These are phyloP conservation scores for Penicillium subrubescens DNA, from an alignment of 495 filamentous ascomycete species.

Conservation along the genomic window DNA sequence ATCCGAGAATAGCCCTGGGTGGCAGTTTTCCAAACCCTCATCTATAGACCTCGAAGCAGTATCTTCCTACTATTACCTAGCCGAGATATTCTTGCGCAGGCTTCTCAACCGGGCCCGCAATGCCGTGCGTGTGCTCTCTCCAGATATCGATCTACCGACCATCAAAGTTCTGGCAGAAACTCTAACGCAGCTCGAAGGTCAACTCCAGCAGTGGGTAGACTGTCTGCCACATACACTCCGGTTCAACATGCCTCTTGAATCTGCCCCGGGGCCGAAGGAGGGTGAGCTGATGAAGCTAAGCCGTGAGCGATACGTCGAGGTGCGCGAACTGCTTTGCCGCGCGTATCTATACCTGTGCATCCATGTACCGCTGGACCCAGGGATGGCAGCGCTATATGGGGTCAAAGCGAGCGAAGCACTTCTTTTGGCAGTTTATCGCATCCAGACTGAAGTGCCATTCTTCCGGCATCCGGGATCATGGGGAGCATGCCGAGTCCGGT, in stretches of 20 bases:
- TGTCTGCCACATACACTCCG: constrained; percentile 35
- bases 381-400: constrained; percentile 23
- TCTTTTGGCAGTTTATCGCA: constrained; percentile 30
- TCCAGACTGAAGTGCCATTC: constrained; percentile 32
- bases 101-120: constrained; percentile 41
- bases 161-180: constrained; percentile 30
- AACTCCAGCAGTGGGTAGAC: constrained; percentile 40
- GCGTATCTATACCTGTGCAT: constrained; percentile 41
- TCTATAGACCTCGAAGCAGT: constrained; percentile 29
- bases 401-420: constrained; percentile 32
- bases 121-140: constrained; percentile 35
- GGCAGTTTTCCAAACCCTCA: constrained; percentile 23
- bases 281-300: constrained; percentile 39
- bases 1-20: constrained; percentile 16
- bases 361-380: constrained; percentile 24
- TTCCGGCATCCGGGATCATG: constrained; percentile 37
- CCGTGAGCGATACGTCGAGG: constrained; percentile 42
- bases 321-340: constrained; percentile 41
- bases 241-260: constrained; percentile 35
- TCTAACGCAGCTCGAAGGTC: constrained; percentile 35
- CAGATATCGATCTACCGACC: constrained; percentile 27
- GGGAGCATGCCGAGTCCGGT: constrained; percentile 35
- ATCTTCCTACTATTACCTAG: constrained; percentile 43
- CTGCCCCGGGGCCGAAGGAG: constrained; percentile 24
- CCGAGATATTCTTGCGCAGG: constrained; percentile 42